Percentiles rank a stretch among this genome's conserved stretches.
These are phyloP conservation scores for Stagonosporopsis cucurbitacearum DNA, from an alignment of 2,329 filamentous ascomycete species.

Conservation along the genomic window DNA sequence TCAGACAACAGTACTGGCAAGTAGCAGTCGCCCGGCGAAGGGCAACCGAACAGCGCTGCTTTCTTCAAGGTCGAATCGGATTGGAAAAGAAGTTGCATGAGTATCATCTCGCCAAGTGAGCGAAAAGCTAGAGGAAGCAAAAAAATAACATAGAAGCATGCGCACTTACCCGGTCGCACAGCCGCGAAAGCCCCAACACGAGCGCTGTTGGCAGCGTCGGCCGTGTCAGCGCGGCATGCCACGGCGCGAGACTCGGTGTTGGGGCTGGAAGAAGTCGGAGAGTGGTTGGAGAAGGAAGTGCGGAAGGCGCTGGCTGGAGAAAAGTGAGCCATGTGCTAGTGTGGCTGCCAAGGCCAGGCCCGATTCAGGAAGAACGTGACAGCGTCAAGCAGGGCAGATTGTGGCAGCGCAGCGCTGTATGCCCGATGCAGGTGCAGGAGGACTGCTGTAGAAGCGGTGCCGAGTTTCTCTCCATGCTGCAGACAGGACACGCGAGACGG, in stretches of 20 bases:
- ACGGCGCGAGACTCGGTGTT: slow-evolving; percentile 13
- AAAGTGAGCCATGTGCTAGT: slow-evolving; percentile 30
- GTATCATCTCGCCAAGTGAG: slow-evolving; percentile 72
- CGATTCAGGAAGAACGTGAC: slow-evolving; percentile 6
- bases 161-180: slow-evolving; percentile 26
- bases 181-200: slow-evolving; percentile 3
- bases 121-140: slow-evolving; percentile 19
- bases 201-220: background rate
- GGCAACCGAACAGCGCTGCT: slow-evolving; percentile 68
- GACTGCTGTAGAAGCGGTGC: background rate
- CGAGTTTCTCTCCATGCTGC: too few relatives aligned
- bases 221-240: slow-evolving; percentile 7
- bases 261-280: slow-evolving; percentile 15
- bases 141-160: too few relatives aligned
- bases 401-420: slow-evolving; percentile 1
- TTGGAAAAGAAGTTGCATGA: slow-evolving; percentile 83
- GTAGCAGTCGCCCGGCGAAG: slow-evolving; percentile 75
- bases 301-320: slow-evolving; percentile 24
- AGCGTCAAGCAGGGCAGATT: background rate
- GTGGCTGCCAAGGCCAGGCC: slow-evolving; percentile 14
- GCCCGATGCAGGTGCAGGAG: background rate
- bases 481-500: too few relatives aligned
- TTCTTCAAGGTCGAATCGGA: slow-evolving; percentile 89
- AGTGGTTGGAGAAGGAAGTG: slow-evolving; percentile 17
- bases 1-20: slow-evolving; percentile 92